A percentile compares a stretch with the other conserved stretches of the same genome.
Conservation (phyloP, 345 rosid species). For the Eucalyptus tenuipes region DNA sequence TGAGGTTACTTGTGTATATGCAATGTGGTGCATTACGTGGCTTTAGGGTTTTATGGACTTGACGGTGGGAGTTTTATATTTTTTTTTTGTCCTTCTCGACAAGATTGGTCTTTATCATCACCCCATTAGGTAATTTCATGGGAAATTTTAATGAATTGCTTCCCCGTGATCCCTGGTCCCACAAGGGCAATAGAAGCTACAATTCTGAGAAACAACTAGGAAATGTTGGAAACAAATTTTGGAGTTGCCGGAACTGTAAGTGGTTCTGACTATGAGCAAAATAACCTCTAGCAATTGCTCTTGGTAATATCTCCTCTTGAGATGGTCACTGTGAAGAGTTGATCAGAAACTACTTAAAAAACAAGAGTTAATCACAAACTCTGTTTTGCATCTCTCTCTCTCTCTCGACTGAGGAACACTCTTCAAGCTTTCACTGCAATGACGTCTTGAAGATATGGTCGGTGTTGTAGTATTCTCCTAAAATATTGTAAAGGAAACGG, state of each 20-base stretch:
- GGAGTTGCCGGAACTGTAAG: neutral
- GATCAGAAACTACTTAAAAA: neutral
- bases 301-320: neutral
- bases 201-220: neutral
- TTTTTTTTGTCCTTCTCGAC: neutral
- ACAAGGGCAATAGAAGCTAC: neutral
- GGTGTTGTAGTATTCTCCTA: neutral
- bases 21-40: neutral
- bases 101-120: neutral
- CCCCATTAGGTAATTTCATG: neutral
- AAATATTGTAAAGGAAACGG: neutral
- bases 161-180: neutral
- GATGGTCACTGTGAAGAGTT: neutral
- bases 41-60: neutral
- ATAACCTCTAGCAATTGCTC: neutral
- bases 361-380: neutral
- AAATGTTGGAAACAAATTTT: neutral
- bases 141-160: neutral
- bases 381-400: neutral
- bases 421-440: neutral
- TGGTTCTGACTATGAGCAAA: neutral
- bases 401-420: neutral
- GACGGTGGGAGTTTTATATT: neutral
- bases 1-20: neutral
- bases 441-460: neutral